A percentile compares a stretch with the other conserved stretches of the same genome.
Conservation (phyloP, 139 green algal genomes). For the Pseudopediastrum boryanum region DNA sequence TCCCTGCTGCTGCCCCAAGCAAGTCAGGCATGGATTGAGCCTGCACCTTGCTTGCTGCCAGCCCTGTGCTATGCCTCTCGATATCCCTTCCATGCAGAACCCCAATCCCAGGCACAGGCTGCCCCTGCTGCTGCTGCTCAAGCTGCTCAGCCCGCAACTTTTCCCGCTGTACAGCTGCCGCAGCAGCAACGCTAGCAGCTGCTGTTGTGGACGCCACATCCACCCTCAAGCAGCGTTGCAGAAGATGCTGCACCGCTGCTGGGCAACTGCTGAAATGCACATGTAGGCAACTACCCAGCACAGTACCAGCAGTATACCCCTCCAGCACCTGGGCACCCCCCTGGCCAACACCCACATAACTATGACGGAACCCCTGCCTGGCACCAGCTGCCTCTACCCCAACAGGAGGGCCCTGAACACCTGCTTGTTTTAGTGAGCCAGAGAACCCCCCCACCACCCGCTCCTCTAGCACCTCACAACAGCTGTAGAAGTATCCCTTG, state of each 20-base stretch:
- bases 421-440: not conserved
- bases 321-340: slow-evolving; percentile 40
- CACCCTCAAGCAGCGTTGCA: slow-evolving; percentile 61
- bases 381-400: too few relatives aligned
- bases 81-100: too few relatives aligned
- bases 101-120: too few relatives aligned
- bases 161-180: slow-evolving; percentile 18
- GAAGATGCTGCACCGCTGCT: slow-evolving; percentile 57
- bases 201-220: slow-evolving; percentile 47
- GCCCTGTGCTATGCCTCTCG: not conserved
- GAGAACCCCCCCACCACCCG: slow-evolving; percentile 32
- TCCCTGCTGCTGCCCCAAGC: too few relatives aligned
- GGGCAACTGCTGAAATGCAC: slow-evolving; percentile 83
- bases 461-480: slow-evolving; percentile 77
- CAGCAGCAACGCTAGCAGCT: slow-evolving; percentile 9
- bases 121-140: not conserved
- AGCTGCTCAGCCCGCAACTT: slow-evolving; percentile 5
- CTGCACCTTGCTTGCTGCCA: not conserved
- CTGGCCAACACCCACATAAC: not conserved
- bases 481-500: slow-evolving; percentile 79
- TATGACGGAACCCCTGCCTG: too few relatives aligned
- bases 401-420: too few relatives aligned
- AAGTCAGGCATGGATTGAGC: too few relatives aligned
- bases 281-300: slow-evolving; percentile 88
- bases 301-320: slow-evolving; percentile 73